Percentiles rank a stretch among this genome's conserved stretches.
phyloP scores from a whole-genome alignment of 495 filamentous ascomycete genomes.

The Trichoderma parareesei region DNA sequence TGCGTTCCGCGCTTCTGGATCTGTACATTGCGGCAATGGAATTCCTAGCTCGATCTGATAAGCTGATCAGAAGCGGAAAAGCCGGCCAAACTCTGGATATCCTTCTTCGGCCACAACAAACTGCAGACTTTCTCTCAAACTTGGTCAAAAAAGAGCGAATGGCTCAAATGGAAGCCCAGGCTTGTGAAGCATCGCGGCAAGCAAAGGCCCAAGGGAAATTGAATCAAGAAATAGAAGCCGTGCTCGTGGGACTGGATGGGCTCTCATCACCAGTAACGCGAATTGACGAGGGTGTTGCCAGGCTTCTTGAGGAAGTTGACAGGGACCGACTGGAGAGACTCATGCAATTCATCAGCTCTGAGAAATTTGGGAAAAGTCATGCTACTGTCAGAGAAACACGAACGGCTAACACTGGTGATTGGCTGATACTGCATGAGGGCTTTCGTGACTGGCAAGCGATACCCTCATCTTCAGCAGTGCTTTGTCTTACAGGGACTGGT shows the following conservation, averaged over 20 bases:
- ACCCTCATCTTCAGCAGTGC: neutral
- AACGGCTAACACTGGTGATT: neutral
- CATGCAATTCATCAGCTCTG: neutral
- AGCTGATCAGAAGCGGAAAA: neutral
- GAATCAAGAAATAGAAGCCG: neutral
- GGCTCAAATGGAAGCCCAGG: neutral
- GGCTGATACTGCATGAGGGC: neutral
- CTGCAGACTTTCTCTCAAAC: neutral
- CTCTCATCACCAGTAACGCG: neutral
- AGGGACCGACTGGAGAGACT: neutral
- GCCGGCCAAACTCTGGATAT: neutral
- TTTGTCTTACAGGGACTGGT: neutral
- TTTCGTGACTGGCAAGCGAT: neutral
- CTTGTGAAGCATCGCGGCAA: neutral
- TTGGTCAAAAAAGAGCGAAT: neutral
- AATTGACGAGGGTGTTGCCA: neutral
- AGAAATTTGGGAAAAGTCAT: neutral
- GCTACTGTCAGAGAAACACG: neutral
- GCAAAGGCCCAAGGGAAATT: neutral
- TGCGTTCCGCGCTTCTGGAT: neutral
- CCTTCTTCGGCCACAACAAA: neutral
- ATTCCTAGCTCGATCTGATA: neutral
- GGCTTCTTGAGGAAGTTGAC: neutral
- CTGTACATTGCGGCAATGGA: neutral
- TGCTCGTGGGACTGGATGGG: neutral